Percentiles rank a stretch among this genome's conserved stretches.
Conservation (phyloP, 352 stramenopile genomes). For the Globisporangium spinosum region DNA sequence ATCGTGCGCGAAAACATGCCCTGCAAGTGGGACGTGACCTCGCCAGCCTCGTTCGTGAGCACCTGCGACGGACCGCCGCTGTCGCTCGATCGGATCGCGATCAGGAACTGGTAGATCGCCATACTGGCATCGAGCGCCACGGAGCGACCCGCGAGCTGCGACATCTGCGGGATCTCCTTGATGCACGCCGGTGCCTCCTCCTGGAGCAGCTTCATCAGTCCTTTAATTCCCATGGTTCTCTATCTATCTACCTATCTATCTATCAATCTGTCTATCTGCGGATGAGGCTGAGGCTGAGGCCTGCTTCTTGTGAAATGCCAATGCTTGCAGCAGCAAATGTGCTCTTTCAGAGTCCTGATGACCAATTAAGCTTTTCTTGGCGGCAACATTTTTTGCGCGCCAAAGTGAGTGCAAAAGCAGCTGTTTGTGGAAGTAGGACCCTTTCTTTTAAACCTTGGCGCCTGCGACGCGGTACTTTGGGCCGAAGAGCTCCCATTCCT, state of each 20-base stretch:
- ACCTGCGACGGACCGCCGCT: conserved; percentile 84
- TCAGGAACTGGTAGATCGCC: conserved; percentile 99
- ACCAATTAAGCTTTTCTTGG: conserved; percentile 1
- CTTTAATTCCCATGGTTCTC: conserved; percentile 96
- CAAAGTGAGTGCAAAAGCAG: not conserved
- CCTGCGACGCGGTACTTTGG: conserved; percentile 45
- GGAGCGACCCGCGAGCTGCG: conserved; percentile 92
- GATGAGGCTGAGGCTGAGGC: too few relatives aligned
- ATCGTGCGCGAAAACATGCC: conserved; percentile 99
- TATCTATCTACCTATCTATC: not conserved
- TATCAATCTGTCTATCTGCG: not conserved
- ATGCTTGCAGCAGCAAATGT: not conserved
- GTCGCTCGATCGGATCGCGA: conserved; percentile 85
- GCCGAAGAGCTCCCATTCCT: conserved; percentile 68
- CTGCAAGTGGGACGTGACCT: conserved; percentile 90
- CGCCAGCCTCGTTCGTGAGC: conserved; percentile 97
- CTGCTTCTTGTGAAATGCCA: conserved; percentile 3
- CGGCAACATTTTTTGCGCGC: not conserved
- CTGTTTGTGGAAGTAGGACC: too few relatives aligned
- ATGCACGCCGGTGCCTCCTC: conserved; percentile 96
- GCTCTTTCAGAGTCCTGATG: not conserved
- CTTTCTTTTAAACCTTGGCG: conserved; percentile 46
- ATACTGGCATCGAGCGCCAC: conserved; percentile 99
- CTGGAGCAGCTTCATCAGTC: conserved; percentile 97
- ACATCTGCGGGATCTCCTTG: conserved; percentile 93